Evolutionary conservation across 2,329 filamentous ascomycete species (phyloP).

Genomic region (Microcyclosporella mali): DNA sequence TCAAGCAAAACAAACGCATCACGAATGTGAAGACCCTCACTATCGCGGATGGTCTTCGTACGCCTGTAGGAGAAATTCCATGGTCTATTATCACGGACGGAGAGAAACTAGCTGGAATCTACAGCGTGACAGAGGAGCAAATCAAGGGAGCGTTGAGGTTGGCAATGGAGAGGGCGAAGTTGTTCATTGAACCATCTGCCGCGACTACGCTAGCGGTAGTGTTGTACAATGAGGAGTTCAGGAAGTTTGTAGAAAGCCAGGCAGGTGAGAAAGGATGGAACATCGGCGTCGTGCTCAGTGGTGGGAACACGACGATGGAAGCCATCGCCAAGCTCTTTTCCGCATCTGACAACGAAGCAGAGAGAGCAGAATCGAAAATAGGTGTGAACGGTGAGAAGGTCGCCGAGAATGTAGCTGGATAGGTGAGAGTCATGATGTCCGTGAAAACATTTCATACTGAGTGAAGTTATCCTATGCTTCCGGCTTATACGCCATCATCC

Average conservation of each 20-base stretch:
- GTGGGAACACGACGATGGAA: conserved; percentile 61
- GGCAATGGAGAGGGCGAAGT: conserved; percentile 80
- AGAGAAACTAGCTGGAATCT: conserved; percentile 63
- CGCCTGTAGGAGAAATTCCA: conserved; percentile 68
- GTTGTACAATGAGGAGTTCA: conserved; percentile 80
- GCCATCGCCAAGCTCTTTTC: conserved; percentile 52
- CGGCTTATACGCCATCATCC: background rate
- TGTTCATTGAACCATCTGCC: conserved; percentile 82
- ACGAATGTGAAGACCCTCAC: conserved; percentile 67
- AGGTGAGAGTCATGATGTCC: background rate
- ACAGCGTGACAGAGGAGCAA: conserved; percentile 71
- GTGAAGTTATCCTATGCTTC: background rate
- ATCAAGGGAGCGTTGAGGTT: conserved; percentile 71
- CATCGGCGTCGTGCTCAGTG: conserved; percentile 55
- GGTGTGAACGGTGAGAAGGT: conserved; percentile 37
- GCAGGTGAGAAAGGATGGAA: conserved; percentile 70
- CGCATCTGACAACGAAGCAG: conserved; percentile 23
- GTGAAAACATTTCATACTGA: background rate
- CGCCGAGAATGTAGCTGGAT: conserved; percentile 42
- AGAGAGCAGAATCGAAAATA: conserved; percentile 37
- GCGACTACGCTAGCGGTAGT: conserved; percentile 78
- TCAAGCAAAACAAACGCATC: conserved; percentile 59
- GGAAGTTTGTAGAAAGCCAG: conserved; percentile 61
- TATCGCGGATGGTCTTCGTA: conserved; percentile 82
- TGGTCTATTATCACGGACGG: conserved; percentile 71